phyloP scores from a whole-genome alignment of 306 rosid species.

The Lagenaria siceraria region DNA sequence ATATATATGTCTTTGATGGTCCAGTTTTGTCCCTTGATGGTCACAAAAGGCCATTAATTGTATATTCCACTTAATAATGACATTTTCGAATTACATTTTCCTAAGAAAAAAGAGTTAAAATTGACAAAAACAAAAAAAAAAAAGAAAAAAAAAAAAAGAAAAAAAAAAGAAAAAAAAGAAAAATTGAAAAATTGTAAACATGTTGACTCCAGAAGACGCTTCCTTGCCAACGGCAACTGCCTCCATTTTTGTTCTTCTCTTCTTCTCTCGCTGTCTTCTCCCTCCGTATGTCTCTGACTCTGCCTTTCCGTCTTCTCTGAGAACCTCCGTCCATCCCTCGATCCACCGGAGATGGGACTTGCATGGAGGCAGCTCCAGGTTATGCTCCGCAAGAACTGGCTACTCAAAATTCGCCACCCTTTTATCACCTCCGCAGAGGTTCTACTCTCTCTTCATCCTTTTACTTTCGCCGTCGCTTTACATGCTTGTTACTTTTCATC shows the following conservation, averaged over 20 bases:
- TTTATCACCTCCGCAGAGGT: constrained; percentile 76
- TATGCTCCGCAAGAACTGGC: constrained; percentile 91
- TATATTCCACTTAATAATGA: neutral
- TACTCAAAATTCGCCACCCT: constrained; percentile 94
- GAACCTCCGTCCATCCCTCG: constrained; percentile 11
- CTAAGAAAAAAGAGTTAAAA: too few relatives aligned
- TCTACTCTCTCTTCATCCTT: neutral
- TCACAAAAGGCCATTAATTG: neutral
- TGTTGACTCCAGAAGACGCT: neutral
- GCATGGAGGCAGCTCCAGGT: constrained; percentile 65
- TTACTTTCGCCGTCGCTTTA: neutral
- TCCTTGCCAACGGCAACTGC: neutral
- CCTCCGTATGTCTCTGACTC: neutral
- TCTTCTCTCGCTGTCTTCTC: neutral
- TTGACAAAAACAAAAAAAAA: neutral
- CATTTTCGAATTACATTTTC: neutral
- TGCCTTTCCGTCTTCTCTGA: neutral
- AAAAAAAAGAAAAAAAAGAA: neutral
- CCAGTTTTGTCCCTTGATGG: neutral
- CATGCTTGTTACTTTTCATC: too few relatives aligned
- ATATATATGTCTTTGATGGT: too few relatives aligned
- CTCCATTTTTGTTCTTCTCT: neutral
- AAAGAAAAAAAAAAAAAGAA: neutral
- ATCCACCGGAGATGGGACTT: constrained; percentile 47
- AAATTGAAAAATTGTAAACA: neutral